These are phyloP conservation scores for Carnegiea gigantea DNA, from an alignment of 179 eudicot species.

Conservation along the genomic window DNA sequence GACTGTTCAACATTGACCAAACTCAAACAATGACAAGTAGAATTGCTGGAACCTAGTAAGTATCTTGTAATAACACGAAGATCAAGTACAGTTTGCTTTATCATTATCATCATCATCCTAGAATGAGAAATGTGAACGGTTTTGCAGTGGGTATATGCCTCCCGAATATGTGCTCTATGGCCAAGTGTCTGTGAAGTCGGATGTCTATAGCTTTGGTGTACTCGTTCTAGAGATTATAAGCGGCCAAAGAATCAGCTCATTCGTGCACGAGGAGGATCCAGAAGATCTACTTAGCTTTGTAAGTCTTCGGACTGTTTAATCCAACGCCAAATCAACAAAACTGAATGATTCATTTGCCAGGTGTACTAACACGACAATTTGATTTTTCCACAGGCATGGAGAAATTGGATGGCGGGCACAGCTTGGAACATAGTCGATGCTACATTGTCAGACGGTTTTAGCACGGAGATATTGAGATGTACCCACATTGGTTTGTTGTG, in stretches of 20 bases:
- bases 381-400: constrained; percentile 49
- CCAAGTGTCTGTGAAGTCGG: constrained; percentile 38
- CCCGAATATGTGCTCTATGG: constrained; percentile 37
- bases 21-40: constrained; percentile 33
- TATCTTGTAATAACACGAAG: not conserved
- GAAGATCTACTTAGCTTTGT: constrained; percentile 48
- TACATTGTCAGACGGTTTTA: constrained; percentile 12
- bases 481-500: constrained; percentile 50
- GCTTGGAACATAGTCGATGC: constrained; percentile 38
- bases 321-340: too few relatives aligned
- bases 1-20: constrained; percentile 34
- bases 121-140: not conserved
- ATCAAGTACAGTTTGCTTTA: not conserved
- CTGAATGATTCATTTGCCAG: not conserved
- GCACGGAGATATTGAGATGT: constrained; percentile 41
- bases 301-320: constrained; percentile 17
- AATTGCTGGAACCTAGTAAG: constrained; percentile 49
- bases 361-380: not conserved
- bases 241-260: constrained; percentile 35
- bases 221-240: constrained; percentile 44
- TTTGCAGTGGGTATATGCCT: constrained; percentile 35
- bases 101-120: not conserved
- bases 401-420: constrained; percentile 41
- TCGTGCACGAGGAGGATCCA: constrained; percentile 24
- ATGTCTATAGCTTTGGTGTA: constrained; percentile 51